phyloP scores from a whole-genome alignment of 169 alveolate species.

The Pseudocohnilembus persalinus region DNA sequence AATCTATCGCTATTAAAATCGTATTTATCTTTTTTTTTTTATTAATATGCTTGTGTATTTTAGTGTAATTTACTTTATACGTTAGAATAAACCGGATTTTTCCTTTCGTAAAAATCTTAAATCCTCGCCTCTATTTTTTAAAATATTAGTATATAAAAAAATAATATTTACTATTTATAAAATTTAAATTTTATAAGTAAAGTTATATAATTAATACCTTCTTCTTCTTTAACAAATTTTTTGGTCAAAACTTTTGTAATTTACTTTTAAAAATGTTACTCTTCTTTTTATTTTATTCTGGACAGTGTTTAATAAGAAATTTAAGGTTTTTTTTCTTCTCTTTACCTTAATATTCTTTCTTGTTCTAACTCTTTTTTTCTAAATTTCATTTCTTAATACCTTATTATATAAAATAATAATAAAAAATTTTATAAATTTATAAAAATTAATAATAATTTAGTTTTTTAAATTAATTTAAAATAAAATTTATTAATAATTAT shows the following conservation, averaged over 20 bases:
- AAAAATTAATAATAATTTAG: no score
- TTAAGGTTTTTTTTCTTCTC: background rate
- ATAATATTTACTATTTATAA: no score
- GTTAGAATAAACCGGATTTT: background rate
- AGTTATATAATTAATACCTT: background rate
- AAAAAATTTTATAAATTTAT: no score
- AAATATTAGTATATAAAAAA: no score
- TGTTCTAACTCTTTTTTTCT: background rate
- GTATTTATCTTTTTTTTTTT: no score
- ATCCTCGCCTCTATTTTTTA: background rate
- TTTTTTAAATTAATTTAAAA: no score
- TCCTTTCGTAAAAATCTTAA: background rate
- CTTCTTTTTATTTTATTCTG: background rate
- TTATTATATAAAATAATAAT: no score
- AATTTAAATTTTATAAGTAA: no score
- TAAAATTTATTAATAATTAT: no score
- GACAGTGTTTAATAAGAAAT: background rate
- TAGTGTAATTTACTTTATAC: background rate
- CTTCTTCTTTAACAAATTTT: background rate
- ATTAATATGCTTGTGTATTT: background rate
- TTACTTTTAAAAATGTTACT: background rate
- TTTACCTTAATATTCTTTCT: background rate
- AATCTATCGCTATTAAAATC: background rate
- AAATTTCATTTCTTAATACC: background rate
- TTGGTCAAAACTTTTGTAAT: background rate